Evolutionary conservation across 306 rosid genomes (phyloP).

Genomic region (Citrullus colocynthis): DNA sequence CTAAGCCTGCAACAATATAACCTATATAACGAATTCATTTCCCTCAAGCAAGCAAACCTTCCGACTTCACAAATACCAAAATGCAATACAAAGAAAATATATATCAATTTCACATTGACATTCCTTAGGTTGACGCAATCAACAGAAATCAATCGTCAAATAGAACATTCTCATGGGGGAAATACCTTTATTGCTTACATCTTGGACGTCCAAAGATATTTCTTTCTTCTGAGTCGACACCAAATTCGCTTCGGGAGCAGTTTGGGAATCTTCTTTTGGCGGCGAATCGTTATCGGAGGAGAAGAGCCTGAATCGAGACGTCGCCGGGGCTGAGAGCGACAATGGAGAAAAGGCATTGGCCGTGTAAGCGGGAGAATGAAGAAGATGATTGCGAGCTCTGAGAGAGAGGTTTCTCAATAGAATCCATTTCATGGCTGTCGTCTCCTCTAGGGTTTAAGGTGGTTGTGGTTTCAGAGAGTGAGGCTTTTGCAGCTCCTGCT

Average conservation of each 20-base stretch:
- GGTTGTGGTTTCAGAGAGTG: background rate
- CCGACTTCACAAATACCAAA: background rate
- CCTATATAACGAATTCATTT: background rate
- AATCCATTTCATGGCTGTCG: conserved; percentile 21
- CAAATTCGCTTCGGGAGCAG: background rate
- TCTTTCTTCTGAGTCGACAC: background rate
- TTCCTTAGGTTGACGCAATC: background rate
- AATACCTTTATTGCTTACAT: conserved; percentile 17
- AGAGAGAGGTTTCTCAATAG: conserved; percentile 28
- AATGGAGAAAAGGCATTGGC: conserved; percentile 4
- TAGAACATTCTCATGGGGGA: background rate
- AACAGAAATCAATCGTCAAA: background rate
- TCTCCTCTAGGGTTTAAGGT: conserved; percentile 12
- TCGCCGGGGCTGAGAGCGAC: conserved; percentile 17
- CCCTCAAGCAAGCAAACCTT: background rate
- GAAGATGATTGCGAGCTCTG: conserved; percentile 25
- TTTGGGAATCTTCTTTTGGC: background rate
- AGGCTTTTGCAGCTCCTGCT: background rate
- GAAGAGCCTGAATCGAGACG: conserved; percentile 28
- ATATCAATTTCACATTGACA: background rate
- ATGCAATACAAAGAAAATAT: background rate
- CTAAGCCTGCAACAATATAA: background rate
- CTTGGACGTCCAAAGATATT: background rate
- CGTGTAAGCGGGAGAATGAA: background rate
- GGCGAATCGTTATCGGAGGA: conserved; percentile 20